phyloP scores from a whole-genome alignment of 306 rosid genomes.

The Styphnolobium japonicum region DNA sequence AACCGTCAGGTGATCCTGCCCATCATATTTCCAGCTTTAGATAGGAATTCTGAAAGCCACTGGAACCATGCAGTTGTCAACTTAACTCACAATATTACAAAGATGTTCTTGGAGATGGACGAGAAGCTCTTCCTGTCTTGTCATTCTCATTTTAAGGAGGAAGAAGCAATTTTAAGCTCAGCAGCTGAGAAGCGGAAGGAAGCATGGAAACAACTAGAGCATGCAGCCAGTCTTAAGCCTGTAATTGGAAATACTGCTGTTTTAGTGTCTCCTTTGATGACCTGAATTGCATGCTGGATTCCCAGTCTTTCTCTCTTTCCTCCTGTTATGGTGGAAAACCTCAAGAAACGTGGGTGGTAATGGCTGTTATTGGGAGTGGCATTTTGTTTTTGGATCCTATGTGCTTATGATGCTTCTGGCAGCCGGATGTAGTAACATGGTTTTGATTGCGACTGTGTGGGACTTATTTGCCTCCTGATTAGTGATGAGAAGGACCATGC shows the following conservation, averaged over 20 bases:
- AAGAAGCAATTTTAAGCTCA: constrained; percentile 45
- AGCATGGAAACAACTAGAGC: constrained; percentile 80
- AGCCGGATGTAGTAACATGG: constrained; percentile 37
- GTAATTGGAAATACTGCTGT: constrained; percentile 79
- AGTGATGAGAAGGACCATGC: constrained; percentile 39
- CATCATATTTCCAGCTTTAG: constrained; percentile 70
- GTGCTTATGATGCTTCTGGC: constrained; percentile 40
- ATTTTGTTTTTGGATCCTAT: constrained; percentile 12
- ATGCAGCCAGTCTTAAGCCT: constrained; percentile 70
- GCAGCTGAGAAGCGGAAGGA: constrained; percentile 72
- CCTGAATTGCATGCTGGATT: constrained; percentile 43
- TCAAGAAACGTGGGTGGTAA: constrained; percentile 23
- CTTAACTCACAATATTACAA: constrained; percentile 69
- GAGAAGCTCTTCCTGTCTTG: constrained; percentile 75
- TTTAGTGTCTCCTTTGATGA: constrained; percentile 60
- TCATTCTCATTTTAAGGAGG: constrained; percentile 62
- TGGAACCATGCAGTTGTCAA: constrained; percentile 92
- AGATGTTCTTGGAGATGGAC: constrained; percentile 90
- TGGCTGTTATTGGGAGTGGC: constrained; percentile 41
- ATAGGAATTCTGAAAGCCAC: constrained; percentile 67
- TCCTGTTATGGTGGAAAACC: constrained; percentile 24
- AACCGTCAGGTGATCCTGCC: constrained; percentile 83
- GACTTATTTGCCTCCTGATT: constrained; percentile 8
- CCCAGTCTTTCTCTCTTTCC: background rate
- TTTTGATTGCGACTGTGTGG: constrained; percentile 35